A percentile compares a stretch with the other conserved stretches of the same genome.
phyloP scores from a whole-genome alignment of 768 basidiomycete species.

The Candolleomyces eurysporus region DNA sequence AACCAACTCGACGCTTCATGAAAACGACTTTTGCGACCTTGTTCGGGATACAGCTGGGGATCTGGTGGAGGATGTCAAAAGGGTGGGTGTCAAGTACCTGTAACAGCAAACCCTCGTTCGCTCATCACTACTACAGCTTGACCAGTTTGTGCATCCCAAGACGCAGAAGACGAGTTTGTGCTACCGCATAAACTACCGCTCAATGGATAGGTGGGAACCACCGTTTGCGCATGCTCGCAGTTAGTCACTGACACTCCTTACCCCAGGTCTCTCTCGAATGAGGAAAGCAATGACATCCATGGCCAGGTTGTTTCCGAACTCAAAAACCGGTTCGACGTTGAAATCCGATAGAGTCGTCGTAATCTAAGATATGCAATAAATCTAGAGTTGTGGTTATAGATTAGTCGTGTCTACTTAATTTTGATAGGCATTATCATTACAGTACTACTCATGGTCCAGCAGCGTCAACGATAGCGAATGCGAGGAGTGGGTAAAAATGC shows the following conservation, averaged over 20 bases:
- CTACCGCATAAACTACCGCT: slow-evolving; percentile 91
- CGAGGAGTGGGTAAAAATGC: slow-evolving; percentile 1
- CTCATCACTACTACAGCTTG: slow-evolving; percentile 57
- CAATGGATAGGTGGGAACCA: slow-evolving; percentile 84
- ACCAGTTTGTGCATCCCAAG: slow-evolving; percentile 88
- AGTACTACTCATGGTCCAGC: not conserved
- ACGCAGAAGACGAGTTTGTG: slow-evolving; percentile 77
- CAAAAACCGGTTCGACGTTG: slow-evolving; percentile 68
- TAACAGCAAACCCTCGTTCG: slow-evolving; percentile 1
- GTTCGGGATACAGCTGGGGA: slow-evolving; percentile 93
- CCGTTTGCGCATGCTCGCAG: not conserved
- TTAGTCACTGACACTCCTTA: slow-evolving; percentile 2
- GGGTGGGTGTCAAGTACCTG: slow-evolving; percentile 46
- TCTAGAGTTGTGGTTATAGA: slow-evolving; percentile 25
- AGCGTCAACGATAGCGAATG: not conserved
- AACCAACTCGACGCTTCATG: slow-evolving; percentile 59
- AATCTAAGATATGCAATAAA: slow-evolving; percentile 14
- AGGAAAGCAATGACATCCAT: slow-evolving; percentile 85
- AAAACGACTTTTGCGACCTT: slow-evolving; percentile 96
- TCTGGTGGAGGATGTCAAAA: slow-evolving; percentile 84
- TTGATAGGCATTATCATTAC: slow-evolving; percentile 9
- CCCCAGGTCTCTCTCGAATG: slow-evolving; percentile 78
- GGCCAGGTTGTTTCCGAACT: slow-evolving; percentile 54
- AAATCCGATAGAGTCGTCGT: slow-evolving; percentile 66
- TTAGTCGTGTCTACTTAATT: slow-evolving; percentile 25